Evolutionary conservation across 176 grass and related monocot genomes (phyloP).

Genomic region (Bonia amplexicaulis): DNA sequence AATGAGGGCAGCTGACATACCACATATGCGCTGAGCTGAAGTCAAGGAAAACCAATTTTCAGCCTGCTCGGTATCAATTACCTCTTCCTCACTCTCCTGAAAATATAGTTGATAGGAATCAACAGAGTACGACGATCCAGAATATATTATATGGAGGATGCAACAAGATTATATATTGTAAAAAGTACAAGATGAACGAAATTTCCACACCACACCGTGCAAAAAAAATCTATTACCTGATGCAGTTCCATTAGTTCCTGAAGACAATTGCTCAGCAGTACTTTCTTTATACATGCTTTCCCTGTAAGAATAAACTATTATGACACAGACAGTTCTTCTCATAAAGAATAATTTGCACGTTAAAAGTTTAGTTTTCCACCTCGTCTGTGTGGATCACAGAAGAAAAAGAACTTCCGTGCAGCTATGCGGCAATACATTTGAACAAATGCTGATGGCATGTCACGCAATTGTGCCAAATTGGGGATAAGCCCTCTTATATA

Average conservation of each 20-base stretch:
- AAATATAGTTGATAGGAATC: slow-evolving; percentile 28
- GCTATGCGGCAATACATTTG: slow-evolving; percentile 99
- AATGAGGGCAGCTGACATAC: slow-evolving; percentile 38
- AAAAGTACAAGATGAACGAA: neutral
- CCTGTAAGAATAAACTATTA: slow-evolving; percentile 41
- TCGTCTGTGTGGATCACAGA: slow-evolving; percentile 93
- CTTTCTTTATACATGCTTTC: slow-evolving; percentile 99
- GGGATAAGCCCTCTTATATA: slow-evolving; percentile 99
- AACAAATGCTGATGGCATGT: slow-evolving; percentile 86
- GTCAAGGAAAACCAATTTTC: slow-evolving; percentile 99
- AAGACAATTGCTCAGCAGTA: slow-evolving; percentile 92
- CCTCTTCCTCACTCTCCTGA: slow-evolving; percentile 95
- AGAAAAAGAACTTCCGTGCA: slow-evolving; percentile 99
- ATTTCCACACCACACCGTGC: neutral
- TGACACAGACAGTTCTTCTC: neutral
- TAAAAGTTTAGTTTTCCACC: slow-evolving; percentile 36
- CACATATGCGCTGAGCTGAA: slow-evolving; percentile 95
- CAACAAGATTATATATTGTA: neutral
- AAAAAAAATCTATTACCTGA: slow-evolving; percentile 46
- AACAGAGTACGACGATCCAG: neutral
- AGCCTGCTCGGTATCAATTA: slow-evolving; percentile 91
- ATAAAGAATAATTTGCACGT: neutral
- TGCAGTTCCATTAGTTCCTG: slow-evolving; percentile 99
- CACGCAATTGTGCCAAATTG: slow-evolving; percentile 88
- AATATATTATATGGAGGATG: neutral